phyloP scores from a whole-genome alignment of 495 filamentous ascomycete species.

The Sordaria brevicollis region DNA sequence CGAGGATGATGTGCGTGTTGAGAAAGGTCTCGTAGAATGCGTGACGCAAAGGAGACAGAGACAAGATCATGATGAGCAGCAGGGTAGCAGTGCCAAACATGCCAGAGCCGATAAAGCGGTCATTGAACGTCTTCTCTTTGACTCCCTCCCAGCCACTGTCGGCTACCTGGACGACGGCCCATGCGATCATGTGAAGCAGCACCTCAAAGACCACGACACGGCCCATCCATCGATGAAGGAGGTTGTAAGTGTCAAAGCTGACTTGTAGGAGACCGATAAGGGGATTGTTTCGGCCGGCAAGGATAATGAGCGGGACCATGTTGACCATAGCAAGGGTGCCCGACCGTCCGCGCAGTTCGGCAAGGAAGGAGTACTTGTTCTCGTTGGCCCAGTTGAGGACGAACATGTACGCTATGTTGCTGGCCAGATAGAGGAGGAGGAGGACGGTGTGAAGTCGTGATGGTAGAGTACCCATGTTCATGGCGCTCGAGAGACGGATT shows the following conservation, averaged over 20 bases:
- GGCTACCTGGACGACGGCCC: constrained; percentile 58
- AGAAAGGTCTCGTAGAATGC: constrained; percentile 96
- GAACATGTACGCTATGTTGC: constrained; percentile 57
- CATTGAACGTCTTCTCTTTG: constrained; percentile 31
- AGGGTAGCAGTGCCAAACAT: constrained; percentile 45
- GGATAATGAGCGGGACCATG: constrained; percentile 81
- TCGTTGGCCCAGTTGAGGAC: constrained; percentile 45
- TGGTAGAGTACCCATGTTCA: constrained; percentile 80
- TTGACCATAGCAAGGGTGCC: constrained; percentile 77
- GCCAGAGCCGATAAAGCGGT: constrained; percentile 47
- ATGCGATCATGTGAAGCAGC: constrained; percentile 65
- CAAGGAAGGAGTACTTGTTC: constrained; percentile 42
- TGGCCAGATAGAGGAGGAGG: constrained; percentile 50
- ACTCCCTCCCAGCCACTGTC: constrained; percentile 54
- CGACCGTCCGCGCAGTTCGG: constrained; percentile 66
- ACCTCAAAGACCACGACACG: constrained; percentile 73
- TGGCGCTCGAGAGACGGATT: constrained; percentile 61
- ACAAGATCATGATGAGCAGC: constrained; percentile 47
- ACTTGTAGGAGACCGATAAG: constrained; percentile 73
- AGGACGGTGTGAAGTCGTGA: constrained; percentile 71
- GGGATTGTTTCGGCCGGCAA: constrained; percentile 88
- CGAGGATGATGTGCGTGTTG: constrained; percentile 66
- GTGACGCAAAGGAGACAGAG: constrained; percentile 70
- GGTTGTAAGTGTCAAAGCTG: constrained; percentile 94
- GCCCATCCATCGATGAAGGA: constrained; percentile 91